Base-by-base conservation (phyloP, 352 stramenopile species). In the Pythium pyrilobum region DNA sequence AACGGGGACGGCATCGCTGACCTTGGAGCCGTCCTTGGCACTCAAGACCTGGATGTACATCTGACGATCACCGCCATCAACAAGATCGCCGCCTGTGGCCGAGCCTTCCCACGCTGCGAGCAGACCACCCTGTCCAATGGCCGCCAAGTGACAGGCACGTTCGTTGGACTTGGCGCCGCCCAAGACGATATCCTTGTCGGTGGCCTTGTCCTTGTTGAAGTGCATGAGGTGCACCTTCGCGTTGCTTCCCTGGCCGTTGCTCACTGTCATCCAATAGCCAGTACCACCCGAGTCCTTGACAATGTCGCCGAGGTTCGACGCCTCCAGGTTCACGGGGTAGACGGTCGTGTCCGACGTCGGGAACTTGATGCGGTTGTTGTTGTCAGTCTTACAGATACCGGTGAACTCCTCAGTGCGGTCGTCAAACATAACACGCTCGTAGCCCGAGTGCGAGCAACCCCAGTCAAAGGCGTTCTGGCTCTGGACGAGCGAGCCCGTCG, bases 321-420 rank as follows among this genome's bases (percentile, higher is more conserved):
- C 71, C 0, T 38, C 69, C 23, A 82, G 58, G 37, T 82, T 62
- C 23, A 86, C 75, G 0, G 72, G 72, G 60, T 83, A 82, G 61
- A 85, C 76, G 9, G 74, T 85, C 1, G 71, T 61, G 32, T 48
- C 67, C 50, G 65, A 75, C 40, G 74, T 74, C n/a, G 70, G 72
- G 42, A 73, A 74, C 56, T 83, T 85, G 67, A 85, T 82, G 54
- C 74, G 74, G 68, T 85, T 82, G 62, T 79, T 82, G 68, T 59
- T 81, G 72, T 85, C 74, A 24, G 74, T 85, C 68, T 82, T 85
- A 29, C 75, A 81, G 52, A 83, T 81, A 37, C 63, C 66, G 16
- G 70, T 73, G 47, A 74, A 83, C 32, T 70, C 52, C 15, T 73
- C 58, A 28, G 50, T 63, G 36, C 70, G 71, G 37, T 63, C 65